A percentile compares a stretch with the other conserved stretches of the same genome.
phyloP scores from a whole-genome alignment of 257 asterid species.

The Verbena officinalis region DNA sequence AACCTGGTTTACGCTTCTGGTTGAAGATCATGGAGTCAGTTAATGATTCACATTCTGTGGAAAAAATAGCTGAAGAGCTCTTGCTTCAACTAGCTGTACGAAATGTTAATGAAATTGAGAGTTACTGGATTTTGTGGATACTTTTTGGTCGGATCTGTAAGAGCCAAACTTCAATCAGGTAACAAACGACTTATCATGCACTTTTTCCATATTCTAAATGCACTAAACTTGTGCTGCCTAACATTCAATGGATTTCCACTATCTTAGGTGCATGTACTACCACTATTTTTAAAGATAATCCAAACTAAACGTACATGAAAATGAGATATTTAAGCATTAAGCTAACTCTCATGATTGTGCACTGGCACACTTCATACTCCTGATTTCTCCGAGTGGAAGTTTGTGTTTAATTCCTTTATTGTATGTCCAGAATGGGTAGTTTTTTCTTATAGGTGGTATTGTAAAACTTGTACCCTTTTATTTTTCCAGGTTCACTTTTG shows the following conservation, averaged over 20 bases:
- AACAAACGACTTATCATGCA: constrained; percentile 21
- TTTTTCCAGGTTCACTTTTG: constrained; percentile 74
- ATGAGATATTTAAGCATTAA: constrained; percentile 21
- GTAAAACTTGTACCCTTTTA: constrained; percentile 10
- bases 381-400: background rate
- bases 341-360: constrained; percentile 27
- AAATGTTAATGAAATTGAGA: constrained; percentile 66
- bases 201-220: constrained; percentile 2
- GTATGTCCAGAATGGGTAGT: background rate
- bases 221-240: constrained; percentile 3
- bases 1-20: constrained; percentile 75
- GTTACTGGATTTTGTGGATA: constrained; percentile 87
- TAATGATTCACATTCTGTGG: constrained; percentile 83
- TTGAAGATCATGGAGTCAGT: constrained; percentile 74
- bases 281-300: constrained; percentile 10
- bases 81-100: constrained; percentile 69
- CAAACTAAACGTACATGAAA: background rate
- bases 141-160: constrained; percentile 60
- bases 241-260: constrained; percentile 1
- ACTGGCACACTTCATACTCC: background rate
- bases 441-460: constrained; percentile 4
- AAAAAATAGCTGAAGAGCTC: constrained; percentile 87
- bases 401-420: background rate
- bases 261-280: constrained; percentile 3
- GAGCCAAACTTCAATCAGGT: constrained; percentile 66